phyloP scores from a whole-genome alignment of 1,284 basidiomycete genomes.

The Apiotrichum mycotoxinovorans region DNA sequence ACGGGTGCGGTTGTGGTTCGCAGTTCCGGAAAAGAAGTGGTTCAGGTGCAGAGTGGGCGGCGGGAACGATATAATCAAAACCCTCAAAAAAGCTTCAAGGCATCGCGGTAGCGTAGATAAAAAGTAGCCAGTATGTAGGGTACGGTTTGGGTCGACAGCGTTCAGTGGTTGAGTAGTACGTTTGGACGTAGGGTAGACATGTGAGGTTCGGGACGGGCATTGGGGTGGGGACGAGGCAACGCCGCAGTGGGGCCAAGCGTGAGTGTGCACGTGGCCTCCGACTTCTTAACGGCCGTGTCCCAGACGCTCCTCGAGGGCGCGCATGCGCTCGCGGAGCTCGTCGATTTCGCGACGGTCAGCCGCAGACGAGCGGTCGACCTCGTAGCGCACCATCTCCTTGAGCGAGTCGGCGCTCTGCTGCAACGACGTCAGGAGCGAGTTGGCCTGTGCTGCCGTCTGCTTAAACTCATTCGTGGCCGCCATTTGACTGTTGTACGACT shows the following conservation, averaged over 20 bases:
- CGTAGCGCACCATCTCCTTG: constrained; percentile 47
- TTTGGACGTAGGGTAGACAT: too few species aligned
- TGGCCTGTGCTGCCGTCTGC: constrained; percentile 32
- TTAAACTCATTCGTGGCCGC: constrained; percentile 39
- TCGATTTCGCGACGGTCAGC: constrained; percentile 21
- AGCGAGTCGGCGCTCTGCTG: constrained; percentile 42
- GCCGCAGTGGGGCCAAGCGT: too few species aligned
- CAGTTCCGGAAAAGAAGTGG: background rate
- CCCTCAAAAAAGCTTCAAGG: too few species aligned
- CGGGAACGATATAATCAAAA: too few species aligned
- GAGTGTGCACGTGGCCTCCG: too few species aligned
- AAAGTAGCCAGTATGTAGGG: too few species aligned
- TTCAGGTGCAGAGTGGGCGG: background rate
- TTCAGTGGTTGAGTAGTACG: too few species aligned
- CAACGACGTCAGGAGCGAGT: constrained; percentile 31
- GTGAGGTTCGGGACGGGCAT: too few species aligned
- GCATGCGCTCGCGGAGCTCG: constrained; percentile 20
- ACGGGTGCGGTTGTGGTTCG: background rate
- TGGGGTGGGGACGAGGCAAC: too few species aligned
- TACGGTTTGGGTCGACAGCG: too few species aligned
- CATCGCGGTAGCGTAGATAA: too few species aligned
- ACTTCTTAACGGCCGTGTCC: background rate
- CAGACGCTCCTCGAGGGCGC: constrained; percentile 17
- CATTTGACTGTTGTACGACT: constrained; percentile 27
- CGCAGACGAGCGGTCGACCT: constrained; percentile 30